A percentile compares a stretch with the other conserved stretches of the same genome.
phyloP scores from a whole-genome alignment of 768 basidiomycete genomes.

The Stropharia rugosoannulata region DNA sequence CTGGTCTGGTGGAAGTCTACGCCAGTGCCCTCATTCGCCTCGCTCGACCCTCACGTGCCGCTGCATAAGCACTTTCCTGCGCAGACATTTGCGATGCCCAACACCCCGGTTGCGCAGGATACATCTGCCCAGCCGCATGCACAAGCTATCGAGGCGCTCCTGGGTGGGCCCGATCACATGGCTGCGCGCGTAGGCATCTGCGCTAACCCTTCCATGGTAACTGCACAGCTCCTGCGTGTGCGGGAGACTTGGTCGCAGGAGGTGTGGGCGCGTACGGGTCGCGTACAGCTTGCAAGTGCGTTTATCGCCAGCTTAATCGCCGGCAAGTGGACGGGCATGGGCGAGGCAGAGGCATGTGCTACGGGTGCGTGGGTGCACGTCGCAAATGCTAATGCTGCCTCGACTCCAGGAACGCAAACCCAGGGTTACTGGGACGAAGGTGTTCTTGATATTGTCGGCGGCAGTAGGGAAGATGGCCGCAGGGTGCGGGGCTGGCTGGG shows the following conservation, averaged over 20 bases:
- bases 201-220: slow-evolving; percentile 66
- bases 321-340: slow-evolving; percentile 71
- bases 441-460: slow-evolving; percentile 75
- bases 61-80: slow-evolving; percentile 68
- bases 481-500: slow-evolving; percentile 78
- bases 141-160: slow-evolving; percentile 67
- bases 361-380: slow-evolving; percentile 81
- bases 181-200: slow-evolving; percentile 73
- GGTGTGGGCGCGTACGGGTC: slow-evolving; percentile 76
- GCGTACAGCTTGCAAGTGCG: slow-evolving; percentile 74
- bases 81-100: slow-evolving; percentile 67
- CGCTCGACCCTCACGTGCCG: slow-evolving; percentile 69
- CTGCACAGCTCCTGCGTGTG: slow-evolving; percentile 75
- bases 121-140: slow-evolving; percentile 82
- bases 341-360: slow-evolving; percentile 74
- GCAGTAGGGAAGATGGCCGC: slow-evolving; percentile 70
- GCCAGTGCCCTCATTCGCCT: slow-evolving; percentile 68
- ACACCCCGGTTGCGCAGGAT: slow-evolving; percentile 75
- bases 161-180: slow-evolving; percentile 80
- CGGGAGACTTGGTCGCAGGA: slow-evolving; percentile 78
- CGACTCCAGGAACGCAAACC: slow-evolving; percentile 10
- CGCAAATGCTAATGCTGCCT: slow-evolving; percentile 24
- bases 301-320: slow-evolving; percentile 71
- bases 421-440: slow-evolving; percentile 76
- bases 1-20: slow-evolving; percentile 89